phyloP scores from a whole-genome alignment of 108 stramenopile species.

The Schizochytrium sp. region DNA sequence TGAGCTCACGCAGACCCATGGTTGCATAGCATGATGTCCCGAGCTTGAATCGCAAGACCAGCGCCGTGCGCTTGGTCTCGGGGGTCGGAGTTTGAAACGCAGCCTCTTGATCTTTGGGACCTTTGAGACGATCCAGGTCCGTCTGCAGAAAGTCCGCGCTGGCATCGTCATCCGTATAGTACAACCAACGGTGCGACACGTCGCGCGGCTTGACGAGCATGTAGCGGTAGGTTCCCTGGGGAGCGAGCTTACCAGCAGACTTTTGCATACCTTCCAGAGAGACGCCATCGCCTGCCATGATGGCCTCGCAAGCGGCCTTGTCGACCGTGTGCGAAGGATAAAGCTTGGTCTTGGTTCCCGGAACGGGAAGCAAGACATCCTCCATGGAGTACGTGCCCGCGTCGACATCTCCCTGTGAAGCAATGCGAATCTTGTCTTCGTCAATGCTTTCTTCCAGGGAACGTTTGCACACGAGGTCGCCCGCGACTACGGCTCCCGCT shows the following conservation, averaged over 20 bases:
- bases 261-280: background rate
- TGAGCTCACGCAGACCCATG: slow-evolving; percentile 1
- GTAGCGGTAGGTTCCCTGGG: background rate
- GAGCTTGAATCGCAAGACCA: background rate
- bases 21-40: background rate
- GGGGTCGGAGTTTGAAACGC: background rate
- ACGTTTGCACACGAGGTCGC: slow-evolving; percentile 28
- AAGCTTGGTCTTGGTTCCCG: background rate
- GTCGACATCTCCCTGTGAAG: background rate
- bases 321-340: background rate
- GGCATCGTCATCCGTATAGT: background rate
- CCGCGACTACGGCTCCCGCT: slow-evolving; percentile 20
- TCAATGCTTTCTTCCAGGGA: background rate
- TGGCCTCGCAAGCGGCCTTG: background rate
- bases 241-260: background rate
- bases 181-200: background rate
- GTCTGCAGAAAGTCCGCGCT: background rate
- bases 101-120: background rate
- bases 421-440: background rate
- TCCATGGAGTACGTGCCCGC: background rate
- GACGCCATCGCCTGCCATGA: background rate
- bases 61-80: background rate
- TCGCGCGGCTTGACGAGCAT: background rate
- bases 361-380: background rate
- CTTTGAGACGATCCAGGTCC: background rate